These are phyloP conservation scores for Aspergillus heteromorphus DNA, from an alignment of 495 filamentous ascomycete species.

Conservation along the genomic window DNA sequence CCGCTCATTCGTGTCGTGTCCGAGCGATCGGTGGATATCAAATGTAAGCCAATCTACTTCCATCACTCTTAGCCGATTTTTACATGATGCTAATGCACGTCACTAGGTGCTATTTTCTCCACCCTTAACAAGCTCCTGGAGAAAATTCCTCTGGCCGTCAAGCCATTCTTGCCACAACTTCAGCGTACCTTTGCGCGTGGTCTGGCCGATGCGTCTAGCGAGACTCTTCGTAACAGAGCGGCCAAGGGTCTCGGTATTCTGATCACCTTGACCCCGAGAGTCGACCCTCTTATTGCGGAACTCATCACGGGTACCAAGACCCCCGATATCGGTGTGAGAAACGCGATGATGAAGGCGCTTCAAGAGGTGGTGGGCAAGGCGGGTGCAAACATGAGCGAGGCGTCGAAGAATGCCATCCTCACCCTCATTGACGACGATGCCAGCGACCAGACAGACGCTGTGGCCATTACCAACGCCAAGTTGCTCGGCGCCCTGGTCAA, in stretches of 20 bases:
- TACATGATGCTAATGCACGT: conserved; percentile 6
- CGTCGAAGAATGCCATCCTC: conserved; percentile 73
- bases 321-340: conserved; percentile 78
- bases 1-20: conserved; percentile 96
- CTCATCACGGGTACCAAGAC: conserved; percentile 92
- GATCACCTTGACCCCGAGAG: conserved; percentile 91
- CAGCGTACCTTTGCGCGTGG: conserved; percentile 96
- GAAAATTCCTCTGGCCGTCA: conserved; percentile 93
- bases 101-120: conserved; percentile 73
- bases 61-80: background rate
- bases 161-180: conserved; percentile 94
- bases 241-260: conserved; percentile 95
- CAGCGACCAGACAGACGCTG: conserved; percentile 65
- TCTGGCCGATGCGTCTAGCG: conserved; percentile 87
- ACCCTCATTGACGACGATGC: conserved; percentile 80
- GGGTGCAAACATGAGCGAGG: conserved; percentile 88
- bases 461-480: conserved; percentile 82
- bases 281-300: conserved; percentile 87
- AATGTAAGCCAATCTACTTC: conserved; percentile 39
- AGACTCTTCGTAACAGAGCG: conserved; percentile 76
- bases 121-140: conserved; percentile 92
- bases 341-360: conserved; percentile 94
- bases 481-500: conserved; percentile 85
- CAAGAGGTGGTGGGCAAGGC: conserved; percentile 96
- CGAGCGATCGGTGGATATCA: conserved; percentile 90